Evolutionary conservation across 2,329 filamentous ascomycete species (phyloP), one percentile per base, ranked within the genome.

Genomic region (Apiospora marii): DNA sequence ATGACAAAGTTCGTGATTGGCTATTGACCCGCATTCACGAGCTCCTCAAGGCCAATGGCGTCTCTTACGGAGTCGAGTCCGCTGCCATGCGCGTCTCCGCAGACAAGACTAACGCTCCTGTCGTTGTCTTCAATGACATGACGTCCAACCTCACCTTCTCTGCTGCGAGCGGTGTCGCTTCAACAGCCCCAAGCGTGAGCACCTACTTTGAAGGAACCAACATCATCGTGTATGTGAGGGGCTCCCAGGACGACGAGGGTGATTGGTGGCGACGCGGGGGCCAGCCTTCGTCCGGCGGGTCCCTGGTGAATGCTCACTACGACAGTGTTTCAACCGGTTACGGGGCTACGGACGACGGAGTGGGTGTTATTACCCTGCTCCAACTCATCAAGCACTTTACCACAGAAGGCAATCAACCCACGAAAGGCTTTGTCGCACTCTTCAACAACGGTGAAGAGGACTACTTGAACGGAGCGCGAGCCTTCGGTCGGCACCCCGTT

Each of bases 381-480:
- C 95, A 98, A 82, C 85, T 98, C 53, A 87, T 98, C 74, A 93
- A 91, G 73, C 93, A 97, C 82, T 98, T 96, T 79, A 94, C 93
- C 1, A 87, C 87, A 1, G 83, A 88, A 0, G 90, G 87, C n/a
- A 90, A 93, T 75, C 90, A 90, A 78, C 94, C 94, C 2, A 92
- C 90, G 77, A 90, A 92, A 75, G 95, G 94, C 3, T 87, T 98
- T 53, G 88, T 98, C 22, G 87, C 94, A 16, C 87, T 98, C 34
- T 88, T 98, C 79, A 98, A 98, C 85, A 97, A 98, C 78, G 95
- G 93, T 24, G 96, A 98, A 79, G 95, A 98, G 80, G 95, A 98
- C 78, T 96, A 91, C 46, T 85, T 98, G 19, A 93, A 96, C 73
- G 95, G 95, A 0, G 94, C 95, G 7, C 89, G 90, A 73, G 94